A percentile compares a stretch with the other conserved stretches of the same genome.
Conservation (phyloP, 495 filamentous ascomycete genomes). For the Xanthoparmelia taractica region DNA sequence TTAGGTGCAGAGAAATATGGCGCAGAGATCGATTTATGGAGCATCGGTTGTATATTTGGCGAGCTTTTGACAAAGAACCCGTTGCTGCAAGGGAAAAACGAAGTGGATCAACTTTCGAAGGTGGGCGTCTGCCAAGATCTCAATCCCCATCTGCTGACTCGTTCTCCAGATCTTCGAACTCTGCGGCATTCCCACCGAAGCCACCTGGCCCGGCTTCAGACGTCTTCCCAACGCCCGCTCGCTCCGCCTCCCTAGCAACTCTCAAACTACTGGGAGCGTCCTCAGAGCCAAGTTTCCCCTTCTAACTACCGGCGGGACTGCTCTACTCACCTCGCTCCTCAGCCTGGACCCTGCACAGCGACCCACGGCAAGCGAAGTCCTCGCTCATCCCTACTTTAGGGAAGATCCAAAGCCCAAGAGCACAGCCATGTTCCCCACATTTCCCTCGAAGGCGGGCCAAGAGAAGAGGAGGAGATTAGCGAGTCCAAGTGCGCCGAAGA, state of each 20-base stretch:
- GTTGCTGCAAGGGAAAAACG: slow-evolving; percentile 84
- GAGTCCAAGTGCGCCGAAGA: slow-evolving; percentile 79
- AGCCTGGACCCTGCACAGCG: slow-evolving; percentile 65
- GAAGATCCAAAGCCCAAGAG: slow-evolving; percentile 86
- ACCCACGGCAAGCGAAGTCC: slow-evolving; percentile 61
- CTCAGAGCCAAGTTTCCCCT: slow-evolving; percentile 69
- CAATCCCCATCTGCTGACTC: background rate
- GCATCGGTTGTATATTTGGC: slow-evolving; percentile 91
- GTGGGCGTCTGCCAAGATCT: slow-evolving; percentile 30
- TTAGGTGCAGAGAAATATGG: slow-evolving; percentile 75
- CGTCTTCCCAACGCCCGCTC: slow-evolving; percentile 83
- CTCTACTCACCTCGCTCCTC: slow-evolving; percentile 61
- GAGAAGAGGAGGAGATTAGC: slow-evolving; percentile 66
- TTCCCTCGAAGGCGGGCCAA: slow-evolving; percentile 89
- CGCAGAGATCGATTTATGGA: slow-evolving; percentile 84
- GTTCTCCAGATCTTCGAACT: slow-evolving; percentile 66
- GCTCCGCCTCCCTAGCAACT: slow-evolving; percentile 60
- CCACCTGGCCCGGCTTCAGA: slow-evolving; percentile 79
- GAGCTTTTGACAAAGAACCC: slow-evolving; percentile 81
- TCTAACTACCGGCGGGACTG: slow-evolving; percentile 65
- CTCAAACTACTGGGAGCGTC: slow-evolving; percentile 30
- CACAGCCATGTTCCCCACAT: slow-evolving; percentile 81
- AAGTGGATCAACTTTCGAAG: slow-evolving; percentile 75
- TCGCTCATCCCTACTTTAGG: slow-evolving; percentile 74
- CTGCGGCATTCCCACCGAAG: slow-evolving; percentile 80